Percentiles rank a stretch among this genome's conserved stretches.
phyloP scores from a whole-genome alignment of 495 filamentous ascomycete species.

The Aspergillus hancockii region DNA sequence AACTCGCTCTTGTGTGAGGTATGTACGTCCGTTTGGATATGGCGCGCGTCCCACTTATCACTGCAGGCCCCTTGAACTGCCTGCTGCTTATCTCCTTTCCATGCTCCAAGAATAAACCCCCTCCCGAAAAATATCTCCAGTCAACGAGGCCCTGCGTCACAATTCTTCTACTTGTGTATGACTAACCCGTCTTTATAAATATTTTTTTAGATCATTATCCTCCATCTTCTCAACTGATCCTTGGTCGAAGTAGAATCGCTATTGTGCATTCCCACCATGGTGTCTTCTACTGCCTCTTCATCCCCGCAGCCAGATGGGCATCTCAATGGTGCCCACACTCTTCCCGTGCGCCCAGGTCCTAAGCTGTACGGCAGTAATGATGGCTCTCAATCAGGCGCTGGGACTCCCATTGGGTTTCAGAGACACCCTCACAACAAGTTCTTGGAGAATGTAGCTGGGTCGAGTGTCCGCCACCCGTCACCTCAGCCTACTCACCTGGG shows the following conservation, averaged over 20 bases:
- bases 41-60: neutral
- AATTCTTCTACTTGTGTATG: neutral
- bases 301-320: conserved; percentile 33
- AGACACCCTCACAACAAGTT: conserved; percentile 59
- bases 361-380: conserved; percentile 41
- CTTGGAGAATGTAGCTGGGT: conserved; percentile 61
- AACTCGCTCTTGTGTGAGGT: neutral
- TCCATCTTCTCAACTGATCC: conserved; percentile 1
- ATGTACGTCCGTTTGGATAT: neutral
- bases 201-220: neutral
- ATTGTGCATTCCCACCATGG: conserved; percentile 26
- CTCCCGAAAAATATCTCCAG: neutral
- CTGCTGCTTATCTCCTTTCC: conserved; percentile 1
- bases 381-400: conserved; percentile 39
- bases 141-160: neutral
- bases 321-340: conserved; percentile 30
- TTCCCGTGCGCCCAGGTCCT: conserved; percentile 37
- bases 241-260: neutral
- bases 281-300: conserved; percentile 35
- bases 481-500: conserved; percentile 89
- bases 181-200: neutral
- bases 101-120: neutral
- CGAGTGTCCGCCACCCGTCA: conserved; percentile 69
- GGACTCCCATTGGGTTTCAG: conserved; percentile 52
- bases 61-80: neutral